A percentile compares a stretch with the other conserved stretches of the same genome.
phyloP scores from a whole-genome alignment of 352 stramenopile species.

The Globisporangium polare region DNA sequence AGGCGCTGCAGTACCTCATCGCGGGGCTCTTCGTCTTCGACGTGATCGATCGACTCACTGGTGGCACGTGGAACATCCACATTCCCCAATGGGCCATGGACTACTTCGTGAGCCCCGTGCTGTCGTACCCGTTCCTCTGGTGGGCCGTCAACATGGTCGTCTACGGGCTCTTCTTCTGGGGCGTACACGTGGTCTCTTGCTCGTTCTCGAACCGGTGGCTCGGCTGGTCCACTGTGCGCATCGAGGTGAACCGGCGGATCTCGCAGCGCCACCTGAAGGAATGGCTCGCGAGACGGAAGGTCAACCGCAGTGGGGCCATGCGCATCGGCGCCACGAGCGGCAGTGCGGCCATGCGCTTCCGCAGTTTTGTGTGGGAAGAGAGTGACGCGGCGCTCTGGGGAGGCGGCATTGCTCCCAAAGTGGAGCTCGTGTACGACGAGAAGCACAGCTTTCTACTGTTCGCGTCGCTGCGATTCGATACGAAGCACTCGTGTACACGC shows the following conservation, averaged over 20 bases:
- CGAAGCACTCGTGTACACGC: slow-evolving; percentile 30
- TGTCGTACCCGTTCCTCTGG: slow-evolving; percentile 65
- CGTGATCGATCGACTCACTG: slow-evolving; percentile 93
- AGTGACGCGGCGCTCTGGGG: slow-evolving; percentile 78
- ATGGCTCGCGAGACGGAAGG: slow-evolving; percentile 23
- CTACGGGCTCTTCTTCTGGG: slow-evolving; percentile 56
- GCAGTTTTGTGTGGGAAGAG: slow-evolving; percentile 89
- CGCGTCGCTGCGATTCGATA: slow-evolving; percentile 47
- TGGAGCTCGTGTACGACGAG: slow-evolving; percentile 74
- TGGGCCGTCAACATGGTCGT: slow-evolving; percentile 90
- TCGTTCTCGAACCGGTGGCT: slow-evolving; percentile 56
- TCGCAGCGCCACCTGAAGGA: slow-evolving; percentile 24
- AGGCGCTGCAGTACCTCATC: slow-evolving; percentile 92
- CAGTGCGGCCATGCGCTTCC: slow-evolving; percentile 66
- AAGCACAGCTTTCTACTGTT: slow-evolving; percentile 60
- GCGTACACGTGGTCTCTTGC: slow-evolving; percentile 44
- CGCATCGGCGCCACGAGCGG: slow-evolving; percentile 57
- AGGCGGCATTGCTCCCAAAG: slow-evolving; percentile 56
- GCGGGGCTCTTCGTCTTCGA: slow-evolving; percentile 92
- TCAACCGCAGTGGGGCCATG: slow-evolving; percentile 18
- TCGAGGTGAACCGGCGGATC: slow-evolving; percentile 59
- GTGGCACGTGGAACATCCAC: slow-evolving; percentile 89
- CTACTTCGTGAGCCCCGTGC: slow-evolving; percentile 36
- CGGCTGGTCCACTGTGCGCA: slow-evolving; percentile 83
- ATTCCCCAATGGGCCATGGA: slow-evolving; percentile 69